These are phyloP conservation scores for Salvia hispanica DNA, from an alignment of 257 asterid genomes.

Conservation along the genomic window DNA sequence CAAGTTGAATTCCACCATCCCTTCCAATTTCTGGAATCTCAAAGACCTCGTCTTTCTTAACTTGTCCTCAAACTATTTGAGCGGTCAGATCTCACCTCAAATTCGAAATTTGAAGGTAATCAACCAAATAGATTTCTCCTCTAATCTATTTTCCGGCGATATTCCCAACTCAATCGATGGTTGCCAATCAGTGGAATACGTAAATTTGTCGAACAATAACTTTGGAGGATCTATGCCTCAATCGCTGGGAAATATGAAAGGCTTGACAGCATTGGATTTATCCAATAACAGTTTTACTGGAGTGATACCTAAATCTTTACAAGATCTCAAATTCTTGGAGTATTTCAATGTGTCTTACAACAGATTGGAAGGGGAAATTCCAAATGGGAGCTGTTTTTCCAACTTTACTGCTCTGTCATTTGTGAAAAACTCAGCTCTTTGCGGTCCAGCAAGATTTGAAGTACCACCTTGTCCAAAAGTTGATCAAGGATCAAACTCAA, in stretches of 20 bases:
- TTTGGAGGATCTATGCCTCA: slow-evolving; percentile 15
- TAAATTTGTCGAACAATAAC: slow-evolving; percentile 23
- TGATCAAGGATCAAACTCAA: no score
- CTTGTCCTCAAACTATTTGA: slow-evolving; percentile 33
- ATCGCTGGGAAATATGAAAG: not conserved
- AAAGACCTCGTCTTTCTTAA: slow-evolving; percentile 24
- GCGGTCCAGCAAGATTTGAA: no score
- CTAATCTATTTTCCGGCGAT: not conserved
- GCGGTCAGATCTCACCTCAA: slow-evolving; percentile 27
- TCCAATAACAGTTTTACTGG: not conserved
- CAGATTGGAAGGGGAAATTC: slow-evolving; percentile 37
- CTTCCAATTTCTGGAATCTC: slow-evolving; percentile 30
- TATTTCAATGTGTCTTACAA: slow-evolving; percentile 19
- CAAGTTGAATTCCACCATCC: slow-evolving; percentile 28
- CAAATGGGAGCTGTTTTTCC: no score
- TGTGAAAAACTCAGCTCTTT: no score
- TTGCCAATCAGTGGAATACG: no score
- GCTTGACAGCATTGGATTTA: not conserved
- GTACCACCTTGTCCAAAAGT: no score
- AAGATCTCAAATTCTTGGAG: not conserved
- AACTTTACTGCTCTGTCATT: slow-evolving; percentile 39
- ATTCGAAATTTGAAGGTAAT: slow-evolving; percentile 29
- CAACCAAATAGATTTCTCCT: not conserved
- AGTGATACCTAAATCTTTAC: not conserved
- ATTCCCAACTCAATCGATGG: not conserved